Evolutionary conservation across 257 asterid genomes (phyloP).

Genomic region (Ophiorrhiza pumila): DNA sequence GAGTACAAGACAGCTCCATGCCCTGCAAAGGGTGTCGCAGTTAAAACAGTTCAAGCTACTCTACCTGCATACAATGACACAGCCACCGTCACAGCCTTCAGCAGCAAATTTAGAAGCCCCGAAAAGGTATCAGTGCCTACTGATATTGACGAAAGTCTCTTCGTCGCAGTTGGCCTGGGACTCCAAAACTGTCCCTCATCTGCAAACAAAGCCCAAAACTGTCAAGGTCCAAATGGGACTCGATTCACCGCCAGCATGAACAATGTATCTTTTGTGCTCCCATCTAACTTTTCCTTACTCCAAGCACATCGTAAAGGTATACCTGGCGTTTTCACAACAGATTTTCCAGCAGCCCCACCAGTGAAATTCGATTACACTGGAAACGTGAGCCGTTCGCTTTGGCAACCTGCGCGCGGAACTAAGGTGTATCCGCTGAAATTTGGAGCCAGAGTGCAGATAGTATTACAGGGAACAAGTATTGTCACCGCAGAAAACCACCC

Average conservation of each 20-base stretch:
- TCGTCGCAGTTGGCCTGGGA: constrained; percentile 79
- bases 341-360: constrained; percentile 73
- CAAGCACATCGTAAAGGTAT: constrained; percentile 74
- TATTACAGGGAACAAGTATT: constrained; percentile 81
- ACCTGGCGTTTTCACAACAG: constrained; percentile 78
- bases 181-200: constrained; percentile 61
- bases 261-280: constrained; percentile 74
- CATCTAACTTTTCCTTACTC: constrained; percentile 64
- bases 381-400: constrained; percentile 66
- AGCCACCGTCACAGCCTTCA: constrained; percentile 67
- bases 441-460: constrained; percentile 73
- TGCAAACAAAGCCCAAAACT: constrained; percentile 41
- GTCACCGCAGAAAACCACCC: constrained; percentile 86
- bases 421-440: constrained; percentile 55
- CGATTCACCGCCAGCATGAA: constrained; percentile 92
- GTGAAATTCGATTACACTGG: constrained; percentile 73
- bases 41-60: constrained; percentile 44
- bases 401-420: constrained; percentile 74
- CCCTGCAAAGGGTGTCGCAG: constrained; percentile 37
- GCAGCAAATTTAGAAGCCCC: constrained; percentile 62
- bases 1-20: constrained; percentile 57
- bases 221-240: constrained; percentile 91
- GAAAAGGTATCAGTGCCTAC: constrained; percentile 52
- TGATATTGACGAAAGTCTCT: constrained; percentile 64
- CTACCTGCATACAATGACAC: constrained; percentile 87